Evolutionary conservation across 257 asterid genomes (phyloP), one percentile per base, ranked within the genome.

Genomic region (Nicotiana tomentosiformis): DNA sequence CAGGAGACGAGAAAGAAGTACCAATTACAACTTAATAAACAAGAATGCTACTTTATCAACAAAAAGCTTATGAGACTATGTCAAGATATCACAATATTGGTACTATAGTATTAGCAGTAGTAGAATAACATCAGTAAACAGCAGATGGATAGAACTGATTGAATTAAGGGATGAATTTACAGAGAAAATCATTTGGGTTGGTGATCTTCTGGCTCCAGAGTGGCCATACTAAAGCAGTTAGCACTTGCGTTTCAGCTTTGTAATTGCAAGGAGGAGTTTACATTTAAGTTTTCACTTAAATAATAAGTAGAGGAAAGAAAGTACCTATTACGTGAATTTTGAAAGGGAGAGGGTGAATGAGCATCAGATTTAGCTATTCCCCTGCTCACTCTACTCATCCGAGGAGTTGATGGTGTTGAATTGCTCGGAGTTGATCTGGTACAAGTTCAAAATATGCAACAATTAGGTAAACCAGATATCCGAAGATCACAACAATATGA

Each of bases 341-440:
- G 95, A 87, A 85, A 79, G 7, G 95, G 92, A 64, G 98, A 88
- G 20, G 89, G 85, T 5, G 94, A 91, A 90, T 90, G 93, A 20
- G 91, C 89, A 88, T 89, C 94, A n/a, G 94, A 84, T 87, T 96
- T 96, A 53, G 88, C 84, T 78, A 88, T 84, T 82, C 92, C 97
- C 83, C 94, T 89, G 86, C 87, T 84, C 33, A 81, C 39, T 85
- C 83, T 93, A 87, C 87, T 89, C 65, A 81, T 77, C 76, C 97
- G 90, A 33, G 94, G 91, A 66, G 92, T 68, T 66, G 89, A 90
- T 10, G 91, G 86, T 7, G 97, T 85, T 64, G 87, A 89, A 84
- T 91, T 91, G 61, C 88, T 81, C 33, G 80, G 70, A 33, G 92
- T 87, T 84, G 98, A 94, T 94, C 98, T 94, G 78, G 7, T 23